Evolutionary conservation across 192 early-diverging fungal species (phyloP).

Genomic region (Obelidium mucronatum): DNA sequence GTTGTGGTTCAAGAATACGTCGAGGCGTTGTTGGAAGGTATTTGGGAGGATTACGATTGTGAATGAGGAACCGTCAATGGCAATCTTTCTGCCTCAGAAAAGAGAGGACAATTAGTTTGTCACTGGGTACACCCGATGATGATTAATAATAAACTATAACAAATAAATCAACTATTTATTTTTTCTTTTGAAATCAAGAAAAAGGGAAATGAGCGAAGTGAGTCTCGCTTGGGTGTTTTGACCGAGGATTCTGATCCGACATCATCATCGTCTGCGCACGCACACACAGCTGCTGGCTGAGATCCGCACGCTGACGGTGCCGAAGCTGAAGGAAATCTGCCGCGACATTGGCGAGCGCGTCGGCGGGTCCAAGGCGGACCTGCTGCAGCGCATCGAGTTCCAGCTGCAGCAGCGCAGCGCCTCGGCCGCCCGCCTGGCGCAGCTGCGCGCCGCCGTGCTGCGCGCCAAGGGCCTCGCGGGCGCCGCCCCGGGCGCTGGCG

Average conservation of each 20-base stretch:
- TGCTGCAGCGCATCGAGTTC: neutral
- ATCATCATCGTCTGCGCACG: neutral
- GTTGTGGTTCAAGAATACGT: neutral
- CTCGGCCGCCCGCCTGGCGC: neutral
- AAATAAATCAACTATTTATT: too few relatives aligned
- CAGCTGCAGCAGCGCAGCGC: neutral
- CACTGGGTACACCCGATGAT: too few relatives aligned
- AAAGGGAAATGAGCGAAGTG: too few relatives aligned
- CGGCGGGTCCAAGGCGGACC: slow-evolving; percentile 7
- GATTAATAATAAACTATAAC: too few relatives aligned
- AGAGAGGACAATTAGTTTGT: too few relatives aligned
- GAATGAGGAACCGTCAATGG: neutral
- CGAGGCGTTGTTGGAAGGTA: neutral
- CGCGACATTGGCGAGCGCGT: slow-evolving; percentile 7
- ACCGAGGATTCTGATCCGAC: neutral
- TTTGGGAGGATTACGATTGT: neutral
- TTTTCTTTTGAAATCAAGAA: too few relatives aligned
- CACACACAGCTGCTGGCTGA: neutral
- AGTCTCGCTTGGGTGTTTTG: too few relatives aligned
- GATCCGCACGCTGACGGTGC: too few relatives aligned
- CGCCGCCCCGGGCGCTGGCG: neutral
- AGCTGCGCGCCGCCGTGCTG: neutral
- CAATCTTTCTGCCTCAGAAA: too few relatives aligned
- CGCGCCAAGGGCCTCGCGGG: neutral
- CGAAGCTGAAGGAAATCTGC: slow-evolving; percentile 12